Evolutionary conservation across 257 asterid species (phyloP), one percentile per base, ranked within the genome.

Genomic region (Agastache rugosa): DNA sequence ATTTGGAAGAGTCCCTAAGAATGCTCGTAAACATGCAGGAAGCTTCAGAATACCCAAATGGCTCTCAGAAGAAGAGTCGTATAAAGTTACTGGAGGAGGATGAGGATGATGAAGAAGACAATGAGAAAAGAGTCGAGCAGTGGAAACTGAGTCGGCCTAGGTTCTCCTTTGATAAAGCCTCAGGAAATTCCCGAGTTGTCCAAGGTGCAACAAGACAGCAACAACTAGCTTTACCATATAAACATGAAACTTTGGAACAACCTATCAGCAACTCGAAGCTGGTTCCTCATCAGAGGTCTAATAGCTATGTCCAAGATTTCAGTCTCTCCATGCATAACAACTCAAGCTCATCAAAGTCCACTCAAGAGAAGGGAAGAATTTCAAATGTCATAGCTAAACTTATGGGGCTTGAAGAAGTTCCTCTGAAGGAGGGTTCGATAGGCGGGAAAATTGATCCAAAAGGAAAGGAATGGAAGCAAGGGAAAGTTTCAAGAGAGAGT

Each of bases 311-410:
- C 75, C 85, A 88, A 9, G 85, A 84, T 71, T 76, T 80, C 75
- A 67, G 79, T 35, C 66, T 63, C 50, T 75, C 78, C 16, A 54
- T 80, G 22, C 72, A 42, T 70, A 77, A 11, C 62, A 73, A 73
- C 45, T 54, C 84, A 3, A 74, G 63, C 68, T 75, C 89, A 63
- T 72, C 84, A 59, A 75, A 61, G 27, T 19, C 83, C 48, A 58
- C 78, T 45, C 82, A 79, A 41, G 90, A 85, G 70, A 93, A 91
- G 79, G 91, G 83, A 56, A 85, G 95, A 73, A 85, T 89, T 69
- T 87, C 98, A 1, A 93, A 93, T 72, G 97, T 93, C 63, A 80
- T 93, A 64, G 98, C 98, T 15, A 89, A 93, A 80, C 93, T 93
- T 51, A 91, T 93, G 98, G 98, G 98, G 73, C 96, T 93, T 29